Evolutionary conservation across 805 yeast genomes (phyloP), one percentile per base, ranked within the genome.

Genomic region (Yarrowia yakushimensis): DNA sequence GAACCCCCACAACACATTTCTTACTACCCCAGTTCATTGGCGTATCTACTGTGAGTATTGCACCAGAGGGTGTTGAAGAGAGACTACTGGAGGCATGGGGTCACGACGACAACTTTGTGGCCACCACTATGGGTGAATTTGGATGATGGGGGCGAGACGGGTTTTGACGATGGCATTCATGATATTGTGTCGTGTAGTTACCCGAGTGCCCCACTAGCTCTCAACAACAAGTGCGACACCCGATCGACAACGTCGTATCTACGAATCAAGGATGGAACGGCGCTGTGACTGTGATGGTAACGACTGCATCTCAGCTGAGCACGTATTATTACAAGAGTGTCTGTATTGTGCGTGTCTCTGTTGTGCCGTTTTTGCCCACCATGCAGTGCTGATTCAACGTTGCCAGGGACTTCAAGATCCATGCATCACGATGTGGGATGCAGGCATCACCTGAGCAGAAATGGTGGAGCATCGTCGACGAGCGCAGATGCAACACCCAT

Each of bases 1-100:
- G 55, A 39, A 31, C 55, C 55, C 39, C 55, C 39, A 17, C 55
- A 48, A 25, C 55, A 48, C 55, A 48, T 48, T 48, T 48, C 31
- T 33, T 48, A 48, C 30, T 33, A 48, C 20, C 18, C 52, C 39
- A 28, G 55, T 48, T 39, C 39, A 48, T 48, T 48, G 55, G 55
- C 37, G 55, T 31, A 31, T 20, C 20, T 48, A 33, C 37, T 20
- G 55, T 48, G 55, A 48, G 55, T 48, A 33, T 31, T 31, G 31
- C n/a, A n/a, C 7, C 10, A 9, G 23, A 18, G 17, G 22, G 18
- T 6, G 3, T 13, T 36, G 41, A 18, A 33, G 37, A 31, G 20
- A 27, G 22, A 11, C n/a, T 6, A 6, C 17, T 6, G 37, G 28
- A 3, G 20, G n/a, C 10, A 3, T 4, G 55, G 39, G 22, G 18